These are phyloP conservation scores for Sclerotiophoma versabilis DNA, from an alignment of 2,329 filamentous ascomycete species.

Conservation along the genomic window DNA sequence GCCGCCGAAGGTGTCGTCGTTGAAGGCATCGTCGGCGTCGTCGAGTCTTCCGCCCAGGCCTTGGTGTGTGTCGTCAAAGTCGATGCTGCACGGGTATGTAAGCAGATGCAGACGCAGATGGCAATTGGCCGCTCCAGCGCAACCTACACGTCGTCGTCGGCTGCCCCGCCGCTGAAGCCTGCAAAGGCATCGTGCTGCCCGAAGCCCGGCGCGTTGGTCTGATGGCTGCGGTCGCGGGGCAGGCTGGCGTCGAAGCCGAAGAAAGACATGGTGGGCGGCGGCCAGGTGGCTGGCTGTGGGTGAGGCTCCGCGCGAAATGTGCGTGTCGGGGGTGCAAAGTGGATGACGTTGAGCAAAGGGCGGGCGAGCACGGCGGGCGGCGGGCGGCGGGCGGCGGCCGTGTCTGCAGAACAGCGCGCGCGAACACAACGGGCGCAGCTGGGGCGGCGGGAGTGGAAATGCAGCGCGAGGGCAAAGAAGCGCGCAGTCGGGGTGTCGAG, in stretches of 20 bases:
- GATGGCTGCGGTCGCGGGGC: conserved; percentile 69
- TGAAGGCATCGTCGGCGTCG: conserved; percentile 92
- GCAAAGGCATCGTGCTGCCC: conserved; percentile 90
- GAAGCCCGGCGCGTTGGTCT: conserved; percentile 77
- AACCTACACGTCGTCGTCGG: conserved; percentile 67
- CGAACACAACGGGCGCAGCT: not conserved
- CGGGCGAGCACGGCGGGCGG: conserved; percentile 15
- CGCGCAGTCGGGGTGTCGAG: not conserved
- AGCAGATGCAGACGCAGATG: conserved; percentile 55
- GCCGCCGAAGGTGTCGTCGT: conserved; percentile 88
- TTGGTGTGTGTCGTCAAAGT: conserved; percentile 98
- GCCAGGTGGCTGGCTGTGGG: conserved; percentile 8
- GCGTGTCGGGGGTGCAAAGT: conserved; percentile 7
- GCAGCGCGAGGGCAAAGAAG: conserved; percentile 6
- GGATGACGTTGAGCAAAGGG: conserved; percentile 31
- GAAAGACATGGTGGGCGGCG: conserved; percentile 74
- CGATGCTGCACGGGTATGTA: conserved; percentile 65
- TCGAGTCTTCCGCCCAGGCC: conserved; percentile 89
- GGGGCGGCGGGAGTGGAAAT: not conserved
- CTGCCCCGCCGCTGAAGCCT: conserved; percentile 69
- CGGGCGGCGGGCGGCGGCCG: conserved; percentile 16
- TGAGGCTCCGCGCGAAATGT: conserved; percentile 6
- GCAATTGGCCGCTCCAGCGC: conserved; percentile 28
- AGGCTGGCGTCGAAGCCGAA: conserved; percentile 83
- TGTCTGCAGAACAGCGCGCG: not conserved